Evolutionary conservation across 495 filamentous ascomycete genomes (phyloP).

Genomic region (Xylaria telfairii): DNA sequence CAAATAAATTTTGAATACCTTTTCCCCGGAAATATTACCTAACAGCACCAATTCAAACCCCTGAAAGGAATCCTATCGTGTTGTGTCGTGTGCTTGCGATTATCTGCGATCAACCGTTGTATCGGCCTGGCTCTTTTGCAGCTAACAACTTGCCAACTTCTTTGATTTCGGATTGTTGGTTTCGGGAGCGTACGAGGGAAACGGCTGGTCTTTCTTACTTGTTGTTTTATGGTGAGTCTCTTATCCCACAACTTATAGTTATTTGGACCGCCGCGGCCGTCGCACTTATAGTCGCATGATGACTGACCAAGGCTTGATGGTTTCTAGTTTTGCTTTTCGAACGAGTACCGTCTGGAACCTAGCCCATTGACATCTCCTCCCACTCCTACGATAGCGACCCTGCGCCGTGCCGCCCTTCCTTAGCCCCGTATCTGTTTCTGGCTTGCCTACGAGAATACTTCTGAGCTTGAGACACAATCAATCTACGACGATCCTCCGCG

Average conservation of each 20-base stretch:
- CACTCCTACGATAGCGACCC: constrained; percentile 7
- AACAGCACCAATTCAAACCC: constrained; percentile 9
- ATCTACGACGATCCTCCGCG: not conserved
- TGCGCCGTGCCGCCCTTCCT: constrained; percentile 2
- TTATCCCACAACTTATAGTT: constrained; percentile 8
- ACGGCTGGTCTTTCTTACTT: not conserved
- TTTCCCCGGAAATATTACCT: not conserved
- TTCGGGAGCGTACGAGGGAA: not conserved
- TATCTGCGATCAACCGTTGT: not conserved
- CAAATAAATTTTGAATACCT: constrained; percentile 7
- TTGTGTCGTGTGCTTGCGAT: constrained; percentile 4
- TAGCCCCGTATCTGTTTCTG: not conserved
- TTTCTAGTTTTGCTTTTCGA: constrained; percentile 17
- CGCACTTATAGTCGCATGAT: constrained; percentile 6
- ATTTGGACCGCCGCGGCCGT: not conserved
- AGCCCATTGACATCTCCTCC: not conserved
- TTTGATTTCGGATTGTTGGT: not conserved
- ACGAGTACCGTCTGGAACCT: constrained; percentile 10
- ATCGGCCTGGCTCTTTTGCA: not conserved
- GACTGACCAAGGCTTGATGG: constrained; percentile 17
- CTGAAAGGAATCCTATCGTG: constrained; percentile 3
- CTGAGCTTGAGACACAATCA: not conserved
- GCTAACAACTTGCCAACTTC: not conserved
- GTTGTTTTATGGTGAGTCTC: constrained; percentile 17
- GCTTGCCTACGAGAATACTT: constrained; percentile 8